These are phyloP conservation scores for Leishmania tarentolae DNA, from an alignment of 208 protist species.

Conservation along the genomic window DNA sequence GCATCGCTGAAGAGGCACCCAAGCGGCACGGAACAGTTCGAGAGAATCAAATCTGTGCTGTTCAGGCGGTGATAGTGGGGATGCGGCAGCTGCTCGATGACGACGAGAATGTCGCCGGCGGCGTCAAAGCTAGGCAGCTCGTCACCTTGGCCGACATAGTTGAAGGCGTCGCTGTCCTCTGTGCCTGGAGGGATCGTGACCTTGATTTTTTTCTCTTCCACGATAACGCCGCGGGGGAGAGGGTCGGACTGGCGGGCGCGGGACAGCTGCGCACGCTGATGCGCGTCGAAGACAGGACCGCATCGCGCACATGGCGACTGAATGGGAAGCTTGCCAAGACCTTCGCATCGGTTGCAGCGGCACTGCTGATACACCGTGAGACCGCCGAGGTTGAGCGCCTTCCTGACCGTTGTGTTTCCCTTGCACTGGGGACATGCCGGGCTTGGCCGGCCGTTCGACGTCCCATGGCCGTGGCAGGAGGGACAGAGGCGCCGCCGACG, in stretches of 20 bases:
- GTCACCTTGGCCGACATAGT: conserved; percentile 94
- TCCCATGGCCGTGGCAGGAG: conserved; percentile 64
- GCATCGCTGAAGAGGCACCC: conserved; percentile 80
- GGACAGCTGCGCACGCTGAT: conserved; percentile 12
- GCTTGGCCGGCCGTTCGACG: conserved; percentile 36
- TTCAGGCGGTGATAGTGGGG: conserved; percentile 90
- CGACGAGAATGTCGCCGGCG: conserved; percentile 97
- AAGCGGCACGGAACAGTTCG: conserved; percentile 78
- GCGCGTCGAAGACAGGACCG: conserved; percentile 81
- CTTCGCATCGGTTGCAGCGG: conserved; percentile 85
- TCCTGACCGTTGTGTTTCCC: conserved; percentile 77
- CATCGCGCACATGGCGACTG: conserved; percentile 36
- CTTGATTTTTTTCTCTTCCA: conserved; percentile 92
- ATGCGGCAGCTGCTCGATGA: conserved; percentile 95
- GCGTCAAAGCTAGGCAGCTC: conserved; percentile 81
- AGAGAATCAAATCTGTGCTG: conserved; percentile 89
- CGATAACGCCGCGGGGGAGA: conserved; percentile 62
- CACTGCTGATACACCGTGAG: conserved; percentile 91
- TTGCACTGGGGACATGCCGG: conserved; percentile 84
- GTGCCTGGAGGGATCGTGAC: conserved; percentile 96
- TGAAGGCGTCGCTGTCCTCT: conserved; percentile 93
- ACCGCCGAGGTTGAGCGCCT: conserved; percentile 92
- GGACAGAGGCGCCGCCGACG: conserved; percentile 66
- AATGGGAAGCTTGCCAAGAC: conserved; percentile 51
- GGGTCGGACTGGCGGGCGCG: conserved; percentile 68